Percentiles rank a stretch among this genome's conserved stretches.
These are phyloP conservation scores for Rosa hybrid DNA, from an alignment of 331 rosid species.

Conservation along the genomic window DNA sequence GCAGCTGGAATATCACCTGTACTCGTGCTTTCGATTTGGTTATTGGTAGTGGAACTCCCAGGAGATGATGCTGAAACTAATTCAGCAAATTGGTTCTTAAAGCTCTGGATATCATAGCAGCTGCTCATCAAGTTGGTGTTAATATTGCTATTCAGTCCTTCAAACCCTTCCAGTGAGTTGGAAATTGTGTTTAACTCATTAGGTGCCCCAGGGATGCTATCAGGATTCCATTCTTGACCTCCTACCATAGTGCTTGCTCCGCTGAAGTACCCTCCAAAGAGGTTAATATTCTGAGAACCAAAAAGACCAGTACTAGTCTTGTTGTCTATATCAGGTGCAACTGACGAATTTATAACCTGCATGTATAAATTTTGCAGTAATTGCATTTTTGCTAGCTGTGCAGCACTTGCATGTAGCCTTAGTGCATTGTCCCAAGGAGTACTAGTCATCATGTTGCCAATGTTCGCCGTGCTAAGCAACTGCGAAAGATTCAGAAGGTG, in stretches of 20 bases:
- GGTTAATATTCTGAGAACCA: conserved; percentile 40
- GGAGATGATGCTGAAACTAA: conserved; percentile 44
- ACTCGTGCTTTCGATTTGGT: conserved; percentile 36
- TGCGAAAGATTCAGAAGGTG: conserved; percentile 57
- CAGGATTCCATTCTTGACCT: not conserved
- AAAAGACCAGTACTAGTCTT: conserved; percentile 18
- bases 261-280: conserved; percentile 26
- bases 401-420: conserved; percentile 46
- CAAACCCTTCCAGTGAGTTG: conserved; percentile 28
- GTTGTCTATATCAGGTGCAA: conserved; percentile 31
- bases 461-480: conserved; percentile 42
- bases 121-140: conserved; percentile 14
- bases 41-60: conserved; percentile 12
- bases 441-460: conserved; percentile 28
- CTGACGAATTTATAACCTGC: conserved; percentile 43
- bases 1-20: conserved; percentile 8
- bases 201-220: not conserved
- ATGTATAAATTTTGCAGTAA: conserved; percentile 50
- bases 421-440: conserved; percentile 50
- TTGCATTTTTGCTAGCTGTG: conserved; percentile 64
- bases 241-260: conserved; percentile 11
- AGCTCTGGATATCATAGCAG: conserved; percentile 22
- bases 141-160: conserved; percentile 21
- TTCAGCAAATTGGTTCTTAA: conserved; percentile 45
- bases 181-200: conserved; percentile 19